A percentile compares a stretch with the other conserved stretches of the same genome.
Evolutionary conservation across 345 rosid species (phyloP).

Genomic region (Litchi chinensis): DNA sequence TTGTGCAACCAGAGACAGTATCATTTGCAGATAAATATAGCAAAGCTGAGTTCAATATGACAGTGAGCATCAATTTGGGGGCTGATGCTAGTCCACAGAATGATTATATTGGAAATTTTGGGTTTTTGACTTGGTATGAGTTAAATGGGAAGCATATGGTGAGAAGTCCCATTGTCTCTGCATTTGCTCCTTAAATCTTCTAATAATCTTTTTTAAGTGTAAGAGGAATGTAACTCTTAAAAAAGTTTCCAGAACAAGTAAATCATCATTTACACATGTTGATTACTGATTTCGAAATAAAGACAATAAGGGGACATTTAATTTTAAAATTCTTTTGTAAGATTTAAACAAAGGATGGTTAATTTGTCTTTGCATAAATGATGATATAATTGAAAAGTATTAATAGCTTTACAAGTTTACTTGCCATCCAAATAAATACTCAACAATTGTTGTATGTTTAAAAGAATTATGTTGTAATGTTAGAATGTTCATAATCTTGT

Average conservation of each 20-base stretch:
- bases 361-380: too few relatives aligned
- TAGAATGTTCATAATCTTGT: neutral
- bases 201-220: too few relatives aligned
- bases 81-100: constrained; percentile 24
- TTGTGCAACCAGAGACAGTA: constrained; percentile 32
- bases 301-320: too few relatives aligned
- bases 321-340: too few relatives aligned
- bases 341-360: too few relatives aligned
- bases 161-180: constrained; percentile 52
- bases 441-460: neutral
- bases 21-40: constrained; percentile 32
- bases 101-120: constrained; percentile 48
- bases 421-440: neutral
- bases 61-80: constrained; percentile 34
- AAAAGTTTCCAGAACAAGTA: neutral
- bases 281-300: neutral
- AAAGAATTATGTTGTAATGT: neutral
- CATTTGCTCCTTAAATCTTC: constrained; percentile 25
- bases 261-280: neutral
- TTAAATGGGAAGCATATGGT: constrained; percentile 39
- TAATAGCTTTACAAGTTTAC: too few relatives aligned
- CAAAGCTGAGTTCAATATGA: constrained; percentile 40
- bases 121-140: constrained; percentile 50
- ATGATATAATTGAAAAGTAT: neutral
- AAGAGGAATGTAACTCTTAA: too few relatives aligned